A percentile compares a stretch with the other conserved stretches of the same genome.
phyloP scores from a whole-genome alignment of 164 flowering plant genomes.

The Sedum album region DNA sequence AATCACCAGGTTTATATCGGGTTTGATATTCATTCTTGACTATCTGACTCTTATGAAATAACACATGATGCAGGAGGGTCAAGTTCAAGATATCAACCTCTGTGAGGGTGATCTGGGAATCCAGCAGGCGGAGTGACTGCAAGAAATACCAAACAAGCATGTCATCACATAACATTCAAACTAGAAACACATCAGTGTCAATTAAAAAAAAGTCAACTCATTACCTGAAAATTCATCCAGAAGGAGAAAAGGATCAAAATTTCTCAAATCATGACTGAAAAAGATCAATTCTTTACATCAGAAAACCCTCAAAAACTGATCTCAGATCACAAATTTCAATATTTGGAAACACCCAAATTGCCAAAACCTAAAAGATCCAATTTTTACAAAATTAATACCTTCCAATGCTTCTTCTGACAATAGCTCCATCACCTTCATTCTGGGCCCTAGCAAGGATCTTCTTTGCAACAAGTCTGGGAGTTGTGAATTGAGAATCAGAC shows the following conservation, averaged over 20 bases:
- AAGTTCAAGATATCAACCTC: slow-evolving; percentile 57
- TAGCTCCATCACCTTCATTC: slow-evolving; percentile 63
- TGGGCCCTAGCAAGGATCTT: slow-evolving; percentile 46
- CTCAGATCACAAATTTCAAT: slow-evolving; percentile 1
- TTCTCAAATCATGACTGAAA: slow-evolving; percentile 57
- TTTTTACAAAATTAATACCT: slow-evolving; percentile 35
- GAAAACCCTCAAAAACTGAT: not conserved
- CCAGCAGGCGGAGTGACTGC: slow-evolving; percentile 90
- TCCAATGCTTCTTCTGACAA: slow-evolving; percentile 66
- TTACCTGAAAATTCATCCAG: slow-evolving; percentile 80
- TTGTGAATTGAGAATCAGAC: slow-evolving; percentile 28
- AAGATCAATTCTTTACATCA: not conserved
- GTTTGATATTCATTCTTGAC: not conserved
- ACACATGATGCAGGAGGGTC: too few relatives aligned
- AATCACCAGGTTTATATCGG: not conserved
- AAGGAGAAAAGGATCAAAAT: slow-evolving; percentile 75
- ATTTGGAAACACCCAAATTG: not conserved
- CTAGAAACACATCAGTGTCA: not conserved
- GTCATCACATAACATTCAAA: not conserved
- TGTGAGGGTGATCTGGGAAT: slow-evolving; percentile 91
- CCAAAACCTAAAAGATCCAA: too few relatives aligned
- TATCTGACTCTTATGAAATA: too few relatives aligned
- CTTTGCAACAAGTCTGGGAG: slow-evolving; percentile 44
- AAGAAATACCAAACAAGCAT: slow-evolving; percentile 12
- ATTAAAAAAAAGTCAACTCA: not conserved